Evolutionary conservation across 2,329 filamentous ascomycete species (phyloP).

Genomic region (Sporothrix pallida): DNA sequence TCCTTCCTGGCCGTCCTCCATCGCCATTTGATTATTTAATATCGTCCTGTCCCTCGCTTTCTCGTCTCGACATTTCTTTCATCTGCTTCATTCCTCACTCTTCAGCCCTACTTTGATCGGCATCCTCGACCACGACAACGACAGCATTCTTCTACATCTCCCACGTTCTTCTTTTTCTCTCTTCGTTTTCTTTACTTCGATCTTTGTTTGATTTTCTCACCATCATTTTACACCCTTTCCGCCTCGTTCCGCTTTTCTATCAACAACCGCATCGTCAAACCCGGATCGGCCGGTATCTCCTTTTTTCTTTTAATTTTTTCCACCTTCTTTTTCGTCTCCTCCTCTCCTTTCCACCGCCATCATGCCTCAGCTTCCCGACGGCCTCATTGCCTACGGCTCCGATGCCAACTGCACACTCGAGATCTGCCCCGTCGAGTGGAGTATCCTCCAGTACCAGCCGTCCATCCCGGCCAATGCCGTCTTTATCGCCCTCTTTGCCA

Average conservation of each 20-base stretch:
- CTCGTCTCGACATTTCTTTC: background rate
- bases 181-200: background rate
- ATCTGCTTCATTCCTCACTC: background rate
- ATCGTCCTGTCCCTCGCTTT: background rate
- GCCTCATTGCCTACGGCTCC: constrained; percentile 50
- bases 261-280: background rate
- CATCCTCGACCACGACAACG: constrained; percentile 1
- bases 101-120: constrained; percentile 12
- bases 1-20: background rate
- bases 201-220: background rate
- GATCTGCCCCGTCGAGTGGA: constrained; percentile 53
- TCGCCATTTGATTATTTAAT: background rate
- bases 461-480: constrained; percentile 50
- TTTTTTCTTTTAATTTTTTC: background rate
- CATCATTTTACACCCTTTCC: background rate
- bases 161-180: background rate
- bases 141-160: background rate
- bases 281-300: background rate
- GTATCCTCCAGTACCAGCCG: constrained; percentile 56
- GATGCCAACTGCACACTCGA: constrained; percentile 57
- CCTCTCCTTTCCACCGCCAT: background rate
- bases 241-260: background rate
- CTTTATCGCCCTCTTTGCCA: constrained; percentile 53
- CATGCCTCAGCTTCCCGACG: constrained; percentile 31
- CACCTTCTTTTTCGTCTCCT: background rate